These are phyloP conservation scores for Komagataea norvegica DNA, from an alignment of 1,139 yeast genomes.

Conservation along the genomic window DNA sequence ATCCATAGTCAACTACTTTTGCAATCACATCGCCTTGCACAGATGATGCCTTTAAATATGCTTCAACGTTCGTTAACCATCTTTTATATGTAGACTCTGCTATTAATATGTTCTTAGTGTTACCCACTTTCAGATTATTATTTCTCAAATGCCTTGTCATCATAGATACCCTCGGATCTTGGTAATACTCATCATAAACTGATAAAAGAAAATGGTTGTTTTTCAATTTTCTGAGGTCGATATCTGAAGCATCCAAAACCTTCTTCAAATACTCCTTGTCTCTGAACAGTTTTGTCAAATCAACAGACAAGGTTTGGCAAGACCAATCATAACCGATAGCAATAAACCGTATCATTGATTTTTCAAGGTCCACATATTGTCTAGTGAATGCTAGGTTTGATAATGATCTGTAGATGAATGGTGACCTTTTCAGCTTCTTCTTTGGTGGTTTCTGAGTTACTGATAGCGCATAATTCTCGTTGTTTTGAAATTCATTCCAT, in stretches of 20 bases:
- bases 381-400: conserved; percentile 18
- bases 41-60: conserved; percentile 14
- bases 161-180: conserved; percentile 13
- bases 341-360: conserved; percentile 13
- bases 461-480: background rate
- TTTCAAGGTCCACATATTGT: conserved; percentile 19
- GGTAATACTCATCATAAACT: conserved; percentile 26
- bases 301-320: conserved; percentile 23
- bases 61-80: conserved; percentile 23
- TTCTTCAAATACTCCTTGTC: conserved; percentile 12
- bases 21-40: conserved; percentile 25
- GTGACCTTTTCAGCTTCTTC: conserved; percentile 18
- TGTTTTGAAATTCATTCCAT: conserved; percentile 19
- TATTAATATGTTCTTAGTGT: conserved; percentile 11
- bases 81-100: conserved; percentile 16
- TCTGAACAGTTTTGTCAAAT: conserved; percentile 16
- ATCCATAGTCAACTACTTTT: conserved; percentile 22
- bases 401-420: conserved; percentile 15
- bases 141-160: conserved; percentile 16
- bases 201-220: conserved; percentile 16
- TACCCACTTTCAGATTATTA: conserved; percentile 10
- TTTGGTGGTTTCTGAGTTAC: conserved; percentile 5
- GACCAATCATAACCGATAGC: conserved; percentile 26
- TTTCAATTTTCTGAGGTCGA: background rate
- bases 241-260: background rate